phyloP scores from a whole-genome alignment of 805 yeast genomes.

The Metschnikowia reukaufii region DNA sequence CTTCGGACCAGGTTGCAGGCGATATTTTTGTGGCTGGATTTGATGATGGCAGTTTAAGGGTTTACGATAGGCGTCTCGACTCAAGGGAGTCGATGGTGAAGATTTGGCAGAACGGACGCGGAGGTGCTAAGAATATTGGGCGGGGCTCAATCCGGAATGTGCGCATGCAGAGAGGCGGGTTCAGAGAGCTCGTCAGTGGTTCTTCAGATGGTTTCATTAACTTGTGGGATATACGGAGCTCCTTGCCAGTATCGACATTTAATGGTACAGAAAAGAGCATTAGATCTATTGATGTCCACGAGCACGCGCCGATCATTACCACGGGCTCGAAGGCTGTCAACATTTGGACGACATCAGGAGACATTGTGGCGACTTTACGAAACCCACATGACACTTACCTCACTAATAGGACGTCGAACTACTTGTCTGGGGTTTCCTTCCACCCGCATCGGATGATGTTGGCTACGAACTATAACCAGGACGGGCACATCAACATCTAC shows the following conservation, averaged over 20 bases:
- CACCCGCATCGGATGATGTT: constrained; percentile 96
- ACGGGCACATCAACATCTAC: constrained; percentile 65
- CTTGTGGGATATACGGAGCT: constrained; percentile 84
- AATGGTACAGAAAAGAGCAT: constrained; percentile 51
- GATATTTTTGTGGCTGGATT: constrained; percentile 88
- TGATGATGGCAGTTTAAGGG: constrained; percentile 84
- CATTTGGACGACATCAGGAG: constrained; percentile 85
- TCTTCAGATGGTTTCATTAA: constrained; percentile 78
- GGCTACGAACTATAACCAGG: constrained; percentile 82
- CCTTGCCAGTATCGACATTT: constrained; percentile 69
- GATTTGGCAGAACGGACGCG: constrained; percentile 57
- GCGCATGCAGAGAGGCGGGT: constrained; percentile 96
- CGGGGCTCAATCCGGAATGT: constrained; percentile 68
- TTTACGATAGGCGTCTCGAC: constrained; percentile 86
- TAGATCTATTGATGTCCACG: constrained; percentile 82
- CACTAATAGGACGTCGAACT: constrained; percentile 47
- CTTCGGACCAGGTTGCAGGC: constrained; percentile 96
- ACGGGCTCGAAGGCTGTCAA: constrained; percentile 81
- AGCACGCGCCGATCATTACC: constrained; percentile 93
- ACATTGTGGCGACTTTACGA: constrained; percentile 60
- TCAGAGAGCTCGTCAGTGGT: constrained; percentile 84
- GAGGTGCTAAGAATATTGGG: constrained; percentile 27
- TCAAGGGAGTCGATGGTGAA: constrained; percentile 83
- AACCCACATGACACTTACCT: constrained; percentile 46
- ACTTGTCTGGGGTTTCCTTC: constrained; percentile 65